Base-by-base conservation (phyloP, 2,329 filamentous ascomycete genomes). In the Raffaelea arxii region DNA sequence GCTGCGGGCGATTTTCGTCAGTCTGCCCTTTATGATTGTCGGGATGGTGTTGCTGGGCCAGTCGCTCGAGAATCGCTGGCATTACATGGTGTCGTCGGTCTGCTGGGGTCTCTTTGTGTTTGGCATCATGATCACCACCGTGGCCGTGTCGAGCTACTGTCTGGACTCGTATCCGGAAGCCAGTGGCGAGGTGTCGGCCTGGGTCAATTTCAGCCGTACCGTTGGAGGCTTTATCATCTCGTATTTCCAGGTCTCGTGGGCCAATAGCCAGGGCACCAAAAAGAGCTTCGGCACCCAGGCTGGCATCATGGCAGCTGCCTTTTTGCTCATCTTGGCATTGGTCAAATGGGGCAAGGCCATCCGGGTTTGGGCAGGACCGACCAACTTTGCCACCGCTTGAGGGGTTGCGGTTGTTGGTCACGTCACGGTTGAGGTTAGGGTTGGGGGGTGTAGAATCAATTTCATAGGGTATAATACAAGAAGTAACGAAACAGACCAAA, bases 151-250 rank as follows among this genome's bases (percentile, higher is more conserved):
- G 48, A 68, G 70, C 7, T 78, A 77, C 54, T 64, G 66, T 24
- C 67, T 78, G 7, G 74, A 78, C 58, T 65, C 63, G 51, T 78
- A 77, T 56, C 74, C 74, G 1, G 68, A 76, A 56, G 72, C 69
- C 2, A 68, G 66, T n/a, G 73, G 72, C 4, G 73, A 76, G 54
- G 72, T 75, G 3, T 67, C 67, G 6, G 67, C 70, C 0, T 74
- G 70, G 69, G 58, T 77, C 41, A 75, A 75, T 56, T 65, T 71
- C 45, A 65, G 64, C 2, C 60, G 73, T 2, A 71, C 70, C 0
- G 54, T 67, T 7, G 3, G 72, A 19, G 73, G 73, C 1, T 77
- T 77, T 51, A 65, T 71, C 45, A 62, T 74, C 18, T 67, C 62
- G 22, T 77, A 76, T 53, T 72, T 75, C 49, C 70, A 75, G 63